phyloP scores from a whole-genome alignment of 2,329 filamentous ascomycete species.

The Calonectria henricotiae region DNA sequence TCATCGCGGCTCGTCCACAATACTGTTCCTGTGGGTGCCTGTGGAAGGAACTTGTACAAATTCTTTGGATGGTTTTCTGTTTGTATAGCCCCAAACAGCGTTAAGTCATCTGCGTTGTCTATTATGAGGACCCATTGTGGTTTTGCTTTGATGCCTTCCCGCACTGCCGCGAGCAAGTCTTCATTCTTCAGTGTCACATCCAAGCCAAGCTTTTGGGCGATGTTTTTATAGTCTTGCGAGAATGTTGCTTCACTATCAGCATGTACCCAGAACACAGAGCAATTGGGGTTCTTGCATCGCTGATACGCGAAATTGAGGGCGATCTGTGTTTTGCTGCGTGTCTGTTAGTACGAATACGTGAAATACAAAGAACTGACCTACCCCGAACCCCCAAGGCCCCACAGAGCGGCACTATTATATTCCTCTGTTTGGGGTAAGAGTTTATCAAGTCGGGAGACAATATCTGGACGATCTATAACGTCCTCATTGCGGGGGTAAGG shows the following conservation, averaged over 20 bases:
- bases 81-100: background rate
- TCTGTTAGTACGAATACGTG: conserved; percentile 23
- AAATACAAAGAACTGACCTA: background rate
- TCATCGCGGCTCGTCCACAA: conserved; percentile 57
- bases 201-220: conserved; percentile 52
- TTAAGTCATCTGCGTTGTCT: conserved; percentile 61
- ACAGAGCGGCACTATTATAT: conserved; percentile 15
- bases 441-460: background rate
- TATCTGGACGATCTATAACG: background rate
- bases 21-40: conserved; percentile 45
- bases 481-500: conserved; percentile 12
- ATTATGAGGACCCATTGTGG: conserved; percentile 60
- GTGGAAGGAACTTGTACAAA: conserved; percentile 10
- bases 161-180: conserved; percentile 75
- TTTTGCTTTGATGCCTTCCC: conserved; percentile 55
- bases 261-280: conserved; percentile 64
- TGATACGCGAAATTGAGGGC: conserved; percentile 42
- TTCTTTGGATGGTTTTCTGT: background rate
- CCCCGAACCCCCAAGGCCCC: conserved; percentile 27
- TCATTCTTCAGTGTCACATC: conserved; percentile 63
- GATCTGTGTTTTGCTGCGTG: conserved; percentile 40
- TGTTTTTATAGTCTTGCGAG: conserved; percentile 60
- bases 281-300: conserved; percentile 56
- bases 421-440: background rate
- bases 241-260: conserved; percentile 59